These are phyloP conservation scores for Capronia americana DNA, from an alignment of 2,329 filamentous ascomycete species.

Conservation along the genomic window DNA sequence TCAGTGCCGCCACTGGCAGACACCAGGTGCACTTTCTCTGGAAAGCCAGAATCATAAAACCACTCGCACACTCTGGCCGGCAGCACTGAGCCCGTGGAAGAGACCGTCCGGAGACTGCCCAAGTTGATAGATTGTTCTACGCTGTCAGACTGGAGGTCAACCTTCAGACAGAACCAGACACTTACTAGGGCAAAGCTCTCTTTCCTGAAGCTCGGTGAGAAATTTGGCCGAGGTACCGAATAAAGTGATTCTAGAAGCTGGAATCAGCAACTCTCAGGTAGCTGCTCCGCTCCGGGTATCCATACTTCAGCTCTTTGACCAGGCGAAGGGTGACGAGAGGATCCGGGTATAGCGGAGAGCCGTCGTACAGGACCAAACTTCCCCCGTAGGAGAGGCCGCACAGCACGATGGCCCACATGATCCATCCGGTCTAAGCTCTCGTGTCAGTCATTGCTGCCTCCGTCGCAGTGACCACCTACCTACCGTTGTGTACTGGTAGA, in stretches of 20 bases:
- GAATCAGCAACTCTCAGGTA: neutral
- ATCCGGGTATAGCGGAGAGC: conserved; percentile 76
- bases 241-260: conserved; percentile 43
- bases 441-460: neutral
- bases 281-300: conserved; percentile 45
- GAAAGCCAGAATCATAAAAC: conserved; percentile 7
- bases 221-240: conserved; percentile 70
- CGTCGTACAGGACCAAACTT: conserved; percentile 74
- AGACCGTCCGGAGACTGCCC: neutral
- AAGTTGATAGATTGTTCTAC: too few relatives aligned
- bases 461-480: neutral
- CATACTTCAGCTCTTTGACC: conserved; percentile 69
- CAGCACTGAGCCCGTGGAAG: conserved; percentile 4
- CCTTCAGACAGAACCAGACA: neutral
- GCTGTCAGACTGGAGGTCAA: neutral
- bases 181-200: conserved; percentile 65
- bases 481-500: conserved; percentile 64
- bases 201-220: conserved; percentile 73
- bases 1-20: conserved; percentile 6
- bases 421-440: conserved; percentile 69
- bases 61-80: conserved; percentile 3
- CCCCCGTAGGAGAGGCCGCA: conserved; percentile 65
- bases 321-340: conserved; percentile 66
- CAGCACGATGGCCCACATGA: conserved; percentile 68
- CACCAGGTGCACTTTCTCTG: conserved; percentile 4